These are phyloP conservation scores for Auricularia sp. DNA, from an alignment of 768 basidiomycete genomes.

Conservation along the genomic window DNA sequence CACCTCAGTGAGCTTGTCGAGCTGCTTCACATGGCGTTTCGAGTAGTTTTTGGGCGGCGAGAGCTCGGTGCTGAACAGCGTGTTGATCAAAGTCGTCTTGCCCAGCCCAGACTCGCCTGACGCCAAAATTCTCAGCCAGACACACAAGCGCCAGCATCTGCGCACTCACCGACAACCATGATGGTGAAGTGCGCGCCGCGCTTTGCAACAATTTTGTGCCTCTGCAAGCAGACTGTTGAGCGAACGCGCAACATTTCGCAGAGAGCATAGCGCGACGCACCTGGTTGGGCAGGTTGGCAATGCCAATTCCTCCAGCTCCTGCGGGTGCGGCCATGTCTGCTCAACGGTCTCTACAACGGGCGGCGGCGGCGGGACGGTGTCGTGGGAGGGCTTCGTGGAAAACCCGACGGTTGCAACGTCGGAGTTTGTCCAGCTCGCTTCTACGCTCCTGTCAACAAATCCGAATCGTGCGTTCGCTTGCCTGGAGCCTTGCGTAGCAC, in stretches of 20 bases:
- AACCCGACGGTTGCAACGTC: not conserved
- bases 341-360: not conserved
- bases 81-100: conserved; percentile 97
- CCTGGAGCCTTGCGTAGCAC: not conserved
- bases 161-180: conserved; percentile 88
- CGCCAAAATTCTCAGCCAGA: not conserved
- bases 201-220: conserved; percentile 99
- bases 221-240: conserved; percentile 34
- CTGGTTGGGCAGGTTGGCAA: conserved; percentile 97
- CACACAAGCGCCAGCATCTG: not conserved
- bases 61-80: conserved; percentile 95
- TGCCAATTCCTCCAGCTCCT: conserved; percentile 52
- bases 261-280: conserved; percentile 32
- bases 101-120: conserved; percentile 93
- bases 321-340: conserved; percentile 13
- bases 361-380: not conserved
- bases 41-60: conserved; percentile 85
- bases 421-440: not conserved
- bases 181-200: conserved; percentile 95
- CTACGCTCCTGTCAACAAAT: not conserved
- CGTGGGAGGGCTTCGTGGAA: not conserved
- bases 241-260: conserved; percentile 5
- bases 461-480: not conserved
- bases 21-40: conserved; percentile 84
- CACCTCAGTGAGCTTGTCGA: conserved; percentile 92